Base-by-base conservation (phyloP, 1,139 yeast genomes). In the Yamadazyma blattariae region DNA sequence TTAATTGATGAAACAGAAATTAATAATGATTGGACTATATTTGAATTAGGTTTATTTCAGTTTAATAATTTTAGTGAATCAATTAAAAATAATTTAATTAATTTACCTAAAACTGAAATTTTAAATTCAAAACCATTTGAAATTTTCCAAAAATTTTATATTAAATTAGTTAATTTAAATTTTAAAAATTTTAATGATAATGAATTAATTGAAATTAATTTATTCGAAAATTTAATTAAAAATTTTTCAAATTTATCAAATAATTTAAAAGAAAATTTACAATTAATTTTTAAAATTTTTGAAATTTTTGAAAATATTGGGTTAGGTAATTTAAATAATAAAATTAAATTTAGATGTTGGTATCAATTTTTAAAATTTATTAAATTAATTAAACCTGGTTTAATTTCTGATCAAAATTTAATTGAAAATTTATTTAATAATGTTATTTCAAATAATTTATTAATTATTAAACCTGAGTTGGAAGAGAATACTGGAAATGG, bases 321-420 rank as follows among this genome's bases (percentile, higher is more conserved):
- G 11, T 75, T 92, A 41, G 89, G 87, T 56, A 87, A 83, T 58
- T 67, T 72, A 4, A 70, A 73, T 44, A 82, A 77, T 40, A 81
- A 79, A 44, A 96, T 90, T 9, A 79, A 90, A 50, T 71, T 80
- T 39, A 79, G 97, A 57, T 74, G 94, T 34, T 92, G 98, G 96
- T 92, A 88, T 56, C 66, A 90, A 44, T 86, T 92, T 48, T 82
- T 82, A 52, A 76, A 95, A 54, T 86, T 89, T 51, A 72, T 90
- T 47, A 88, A 85, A 54, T 64, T 82, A 32, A 82, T 92, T 2
- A 84, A 81, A 52, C 88, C 90, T 21, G 48, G 50, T 14, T 20
- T 41, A 6, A 64, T 76, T 36, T 63, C 38, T 28, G 46, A 53
- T 29, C 61, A 54, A 33, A 42, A 51, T 7, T 58, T 64, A 27